These are phyloP conservation scores for Coffea eugenioides DNA, from an alignment of 257 asterid genomes.

Conservation along the genomic window DNA sequence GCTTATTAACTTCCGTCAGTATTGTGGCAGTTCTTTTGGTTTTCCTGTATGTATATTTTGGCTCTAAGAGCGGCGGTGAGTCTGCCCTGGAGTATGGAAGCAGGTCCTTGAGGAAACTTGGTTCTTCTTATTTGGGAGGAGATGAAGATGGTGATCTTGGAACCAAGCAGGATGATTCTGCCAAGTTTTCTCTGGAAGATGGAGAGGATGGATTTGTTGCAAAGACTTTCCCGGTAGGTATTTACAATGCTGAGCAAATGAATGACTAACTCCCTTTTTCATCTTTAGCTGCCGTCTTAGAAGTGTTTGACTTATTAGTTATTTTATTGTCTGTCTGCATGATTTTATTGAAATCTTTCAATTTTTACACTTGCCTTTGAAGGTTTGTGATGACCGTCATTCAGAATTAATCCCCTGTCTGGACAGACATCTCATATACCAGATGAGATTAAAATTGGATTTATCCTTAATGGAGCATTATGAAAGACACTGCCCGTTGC, in stretches of 20 bases:
- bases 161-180: constrained; percentile 45
- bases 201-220: constrained; percentile 55
- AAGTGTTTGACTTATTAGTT: background rate
- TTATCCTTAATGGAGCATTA: constrained; percentile 97
- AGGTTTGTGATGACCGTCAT: constrained; percentile 99
- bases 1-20: constrained; percentile 52
- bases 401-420: constrained; percentile 97
- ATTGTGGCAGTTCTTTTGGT: constrained; percentile 49
- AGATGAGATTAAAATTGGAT: constrained; percentile 87
- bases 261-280: background rate
- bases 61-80: constrained; percentile 77
- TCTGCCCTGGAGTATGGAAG: constrained; percentile 88
- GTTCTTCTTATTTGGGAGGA: constrained; percentile 82
- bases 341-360: constrained; percentile 15
- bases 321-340: constrained; percentile 4
- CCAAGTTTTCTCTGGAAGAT: constrained; percentile 59
- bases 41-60: constrained; percentile 61
- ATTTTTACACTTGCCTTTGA: constrained; percentile 17
- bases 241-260: constrained; percentile 12
- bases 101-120: constrained; percentile 80
- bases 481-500: constrained; percentile 93
- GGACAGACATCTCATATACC: constrained; percentile 92
- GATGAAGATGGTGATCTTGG: constrained; percentile 77
- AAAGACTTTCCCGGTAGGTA: constrained; percentile 80
- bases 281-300: background rate